These are phyloP conservation scores for Pseudozyma pruni DNA, from an alignment of 1,284 basidiomycete species.

Conservation along the genomic window DNA sequence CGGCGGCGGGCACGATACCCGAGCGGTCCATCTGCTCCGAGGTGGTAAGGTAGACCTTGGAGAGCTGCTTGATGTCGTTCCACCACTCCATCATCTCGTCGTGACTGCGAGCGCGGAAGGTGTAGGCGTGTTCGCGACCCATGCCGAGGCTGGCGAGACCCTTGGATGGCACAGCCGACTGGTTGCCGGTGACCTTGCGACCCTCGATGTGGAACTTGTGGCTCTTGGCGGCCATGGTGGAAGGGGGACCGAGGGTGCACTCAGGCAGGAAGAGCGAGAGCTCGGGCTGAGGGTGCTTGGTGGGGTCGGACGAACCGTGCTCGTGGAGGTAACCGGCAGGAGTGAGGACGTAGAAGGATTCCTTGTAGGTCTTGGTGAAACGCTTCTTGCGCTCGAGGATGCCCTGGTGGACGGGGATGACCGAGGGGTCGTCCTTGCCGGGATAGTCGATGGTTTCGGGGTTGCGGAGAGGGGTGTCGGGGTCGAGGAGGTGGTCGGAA, in stretches of 20 bases:
- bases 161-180: slow-evolving; percentile 74
- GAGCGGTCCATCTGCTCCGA: slow-evolving; percentile 92
- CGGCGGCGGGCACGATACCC: slow-evolving; percentile 91
- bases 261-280: slow-evolving; percentile 93
- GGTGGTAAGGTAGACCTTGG: slow-evolving; percentile 92
- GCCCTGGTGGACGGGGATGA: slow-evolving; percentile 88
- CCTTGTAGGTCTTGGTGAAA: slow-evolving; percentile 87
- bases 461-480: slow-evolving; percentile 80
- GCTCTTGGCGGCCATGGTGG: slow-evolving; percentile 75
- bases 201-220: slow-evolving; percentile 99
- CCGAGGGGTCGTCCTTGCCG: slow-evolving; percentile 89
- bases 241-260: slow-evolving; percentile 96
- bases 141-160: slow-evolving; percentile 72
- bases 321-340: slow-evolving; percentile 96
- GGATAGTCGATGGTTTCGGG: slow-evolving; percentile 82
- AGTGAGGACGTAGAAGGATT: slow-evolving; percentile 86
- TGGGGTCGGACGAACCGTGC: slow-evolving; percentile 83
- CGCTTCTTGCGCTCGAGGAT: slow-evolving; percentile 96
- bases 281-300: slow-evolving; percentile 74
- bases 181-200: slow-evolving; percentile 78
- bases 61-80: slow-evolving; percentile 97
- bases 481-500: slow-evolving; percentile 94
- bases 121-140: slow-evolving; percentile 78
- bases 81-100: slow-evolving; percentile 99
- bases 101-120: slow-evolving; percentile 86